Evolutionary conservation across 441 rosid species (phyloP).

Genomic region (Syzygium malaccense): DNA sequence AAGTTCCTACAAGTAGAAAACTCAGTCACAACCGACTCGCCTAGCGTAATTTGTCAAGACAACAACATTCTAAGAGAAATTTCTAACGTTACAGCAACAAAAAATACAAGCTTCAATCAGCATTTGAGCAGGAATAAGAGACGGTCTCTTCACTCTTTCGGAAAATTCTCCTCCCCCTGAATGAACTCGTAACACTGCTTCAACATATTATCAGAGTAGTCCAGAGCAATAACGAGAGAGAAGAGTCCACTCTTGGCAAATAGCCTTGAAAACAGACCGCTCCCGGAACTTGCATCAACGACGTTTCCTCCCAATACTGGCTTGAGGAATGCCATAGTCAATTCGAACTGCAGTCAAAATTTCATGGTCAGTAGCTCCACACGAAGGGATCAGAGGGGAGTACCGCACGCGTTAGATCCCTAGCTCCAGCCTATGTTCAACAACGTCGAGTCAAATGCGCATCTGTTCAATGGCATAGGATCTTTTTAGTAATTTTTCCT

Average conservation of each 20-base stretch:
- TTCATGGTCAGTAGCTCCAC: slow-evolving; percentile 7
- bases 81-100: background rate
- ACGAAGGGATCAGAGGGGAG: background rate
- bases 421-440: background rate
- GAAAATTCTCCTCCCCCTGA: slow-evolving; percentile 49
- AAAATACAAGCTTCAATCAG: background rate
- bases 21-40: background rate
- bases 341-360: slow-evolving; percentile 48
- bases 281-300: slow-evolving; percentile 84
- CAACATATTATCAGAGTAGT: slow-evolving; percentile 87
- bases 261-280: slow-evolving; percentile 72
- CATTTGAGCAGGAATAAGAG: background rate
- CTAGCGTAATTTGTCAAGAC: background rate
- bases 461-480: background rate
- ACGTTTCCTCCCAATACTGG: slow-evolving; percentile 76
- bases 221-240: slow-evolving; percentile 68
- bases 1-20: slow-evolving; percentile 42
- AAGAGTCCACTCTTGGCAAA: slow-evolving; percentile 66
- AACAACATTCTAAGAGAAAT: background rate
- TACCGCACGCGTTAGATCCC: background rate
- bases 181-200: slow-evolving; percentile 56
- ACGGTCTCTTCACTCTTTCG: slow-evolving; percentile 43
- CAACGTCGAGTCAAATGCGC: background rate
- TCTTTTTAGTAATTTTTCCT: background rate
- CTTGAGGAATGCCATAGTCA: slow-evolving; percentile 61